Evolutionary conservation across 2,329 filamentous ascomycete genomes (phyloP).

Genomic region (Microsporum audouinii): DNA sequence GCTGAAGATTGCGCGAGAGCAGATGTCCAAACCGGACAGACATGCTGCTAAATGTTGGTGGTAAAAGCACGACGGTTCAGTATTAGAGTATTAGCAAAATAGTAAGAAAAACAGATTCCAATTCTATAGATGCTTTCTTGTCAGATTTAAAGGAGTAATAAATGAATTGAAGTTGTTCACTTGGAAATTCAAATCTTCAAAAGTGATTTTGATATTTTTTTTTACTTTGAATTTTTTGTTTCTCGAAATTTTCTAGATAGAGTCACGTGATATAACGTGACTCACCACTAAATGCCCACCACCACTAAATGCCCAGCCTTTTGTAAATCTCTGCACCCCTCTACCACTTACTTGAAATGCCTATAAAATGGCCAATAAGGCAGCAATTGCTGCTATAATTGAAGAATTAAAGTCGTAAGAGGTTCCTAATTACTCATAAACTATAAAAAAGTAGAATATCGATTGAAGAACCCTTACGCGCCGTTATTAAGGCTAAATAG

Average conservation of each 20-base stretch:
- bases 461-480: too few species aligned
- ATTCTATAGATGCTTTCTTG: background rate
- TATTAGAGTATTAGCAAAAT: background rate
- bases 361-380: too few species aligned
- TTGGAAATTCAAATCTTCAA: background rate
- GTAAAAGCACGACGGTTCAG: background rate
- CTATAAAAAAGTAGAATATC: too few species aligned
- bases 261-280: background rate
- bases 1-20: slow-evolving; percentile 28
- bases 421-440: too few species aligned
- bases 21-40: slow-evolving; percentile 30
- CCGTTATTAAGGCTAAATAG: too few species aligned
- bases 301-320: too few species aligned
- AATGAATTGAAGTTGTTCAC: background rate
- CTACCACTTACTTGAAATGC: too few species aligned
- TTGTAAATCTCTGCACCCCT: too few species aligned
- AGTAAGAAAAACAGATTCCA: background rate
- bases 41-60: slow-evolving; percentile 19
- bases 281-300: too few species aligned
- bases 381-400: too few species aligned
- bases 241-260: background rate
- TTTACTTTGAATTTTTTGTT: background rate
- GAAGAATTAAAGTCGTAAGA: too few species aligned
- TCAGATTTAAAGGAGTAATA: background rate
- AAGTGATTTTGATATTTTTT: background rate